Evolutionary conservation across 2,329 filamentous ascomycete genomes (phyloP), one percentile per base, ranked within the genome.

Genomic region (Talaromyces sp.): DNA sequence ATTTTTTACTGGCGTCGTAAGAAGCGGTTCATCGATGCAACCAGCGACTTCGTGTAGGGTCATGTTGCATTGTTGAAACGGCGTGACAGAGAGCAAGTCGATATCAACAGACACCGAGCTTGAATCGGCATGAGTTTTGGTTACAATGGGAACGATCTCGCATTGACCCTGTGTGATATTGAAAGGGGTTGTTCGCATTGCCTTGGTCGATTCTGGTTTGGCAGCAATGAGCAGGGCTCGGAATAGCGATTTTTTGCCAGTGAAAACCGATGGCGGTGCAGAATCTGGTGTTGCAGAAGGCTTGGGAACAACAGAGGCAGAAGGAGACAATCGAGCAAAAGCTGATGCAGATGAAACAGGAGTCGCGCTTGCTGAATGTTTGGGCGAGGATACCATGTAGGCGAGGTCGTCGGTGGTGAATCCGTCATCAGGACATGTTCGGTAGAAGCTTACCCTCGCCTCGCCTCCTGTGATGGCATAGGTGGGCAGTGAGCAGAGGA

Each of bases 21-120:
- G 62, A 0, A 75, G 65, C 1, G 73, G 69, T 4, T 63, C 56
- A 44, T 73, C 71, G 6, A 69, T 62, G 47, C 73, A 75, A 2
- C 67, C 71, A 0, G 73, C 70, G 0, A 70, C 66, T 51, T 75
- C 72, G 60, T 74, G 70, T 1, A 75, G 58, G 28, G 72, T 68
- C 59, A 75, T 69, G 15, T 68, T 71, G 65, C 73, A 75, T 15
- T 55, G 28, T 33, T 63, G 58, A 33, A 60, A 63, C 10, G 58
- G 62, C 9, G 49, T 51, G 28, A 56, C 42, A n/a, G n/a, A 25
- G 51, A 55, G n/a, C 13, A 63, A 27, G 30, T 63, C 28, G 4
- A 44, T 36, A 17, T 44, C 55, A 10, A 63, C 51, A 27, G 62
- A 61, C n/a, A 63, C 58, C 19, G 62, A 61, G 30, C 42, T 19